Evolutionary conservation across 2,329 filamentous ascomycete species (phyloP).

Genomic region (Ceratocystiopsis minuta): DNA sequence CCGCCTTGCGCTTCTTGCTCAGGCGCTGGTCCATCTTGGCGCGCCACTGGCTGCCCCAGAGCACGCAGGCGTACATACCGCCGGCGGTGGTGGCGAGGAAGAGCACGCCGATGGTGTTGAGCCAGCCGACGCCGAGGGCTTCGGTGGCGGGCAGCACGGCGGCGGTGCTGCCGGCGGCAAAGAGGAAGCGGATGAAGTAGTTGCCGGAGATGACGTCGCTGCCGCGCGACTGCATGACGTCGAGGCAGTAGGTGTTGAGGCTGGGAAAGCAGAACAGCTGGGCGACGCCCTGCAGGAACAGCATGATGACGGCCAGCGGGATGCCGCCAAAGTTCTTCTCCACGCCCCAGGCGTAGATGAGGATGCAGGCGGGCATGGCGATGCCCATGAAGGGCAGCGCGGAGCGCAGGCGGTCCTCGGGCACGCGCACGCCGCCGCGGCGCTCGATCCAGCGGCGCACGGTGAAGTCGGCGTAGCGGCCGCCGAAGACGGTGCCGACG

Average conservation of each 20-base stretch:
- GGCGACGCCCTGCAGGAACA: constrained; percentile 51
- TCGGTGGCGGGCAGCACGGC: constrained; percentile 59
- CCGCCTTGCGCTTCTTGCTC: constrained; percentile 16
- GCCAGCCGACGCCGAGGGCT: constrained; percentile 63
- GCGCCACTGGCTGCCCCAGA: constrained; percentile 33
- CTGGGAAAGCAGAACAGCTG: constrained; percentile 53
- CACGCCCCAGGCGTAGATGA: constrained; percentile 47
- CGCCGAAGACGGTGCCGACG: constrained; percentile 46
- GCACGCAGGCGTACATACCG: constrained; percentile 27
- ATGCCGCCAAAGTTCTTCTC: constrained; percentile 22
- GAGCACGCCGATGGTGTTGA: constrained; percentile 47
- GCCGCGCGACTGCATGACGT: constrained; percentile 56
- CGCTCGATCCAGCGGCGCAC: constrained; percentile 43
- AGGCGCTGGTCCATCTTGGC: constrained; percentile 32
- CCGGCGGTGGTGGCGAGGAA: constrained; percentile 32
- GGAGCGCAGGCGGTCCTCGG: constrained; percentile 51
- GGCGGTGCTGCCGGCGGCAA: constrained; percentile 53
- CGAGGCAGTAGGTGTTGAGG: constrained; percentile 59
- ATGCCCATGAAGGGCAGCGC: constrained; percentile 40
- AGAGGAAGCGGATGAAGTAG: constrained; percentile 60
- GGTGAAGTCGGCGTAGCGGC: constrained; percentile 47
- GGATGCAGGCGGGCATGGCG: constrained; percentile 44
- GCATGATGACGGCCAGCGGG: constrained; percentile 40
- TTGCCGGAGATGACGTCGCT: constrained; percentile 66
- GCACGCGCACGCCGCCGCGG: constrained; percentile 36